phyloP scores from a whole-genome alignment of 78 protist species.

The Speleostelium caveatum region DNA sequence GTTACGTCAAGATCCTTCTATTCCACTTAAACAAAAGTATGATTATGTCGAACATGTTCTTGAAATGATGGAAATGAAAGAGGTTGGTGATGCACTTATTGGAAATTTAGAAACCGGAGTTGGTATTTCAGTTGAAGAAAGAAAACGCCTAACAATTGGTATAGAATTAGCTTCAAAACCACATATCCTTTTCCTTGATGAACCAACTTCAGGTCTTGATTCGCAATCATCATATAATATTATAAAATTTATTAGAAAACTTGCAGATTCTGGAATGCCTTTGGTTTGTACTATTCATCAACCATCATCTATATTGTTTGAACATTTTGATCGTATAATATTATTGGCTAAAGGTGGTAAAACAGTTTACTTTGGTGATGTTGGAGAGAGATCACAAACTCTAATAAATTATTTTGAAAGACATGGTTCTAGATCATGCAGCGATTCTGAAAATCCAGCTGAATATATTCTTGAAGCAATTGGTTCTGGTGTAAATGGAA shows the following conservation, averaged over 20 bases:
- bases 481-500: slow-evolving; percentile 83
- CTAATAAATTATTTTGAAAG: slow-evolving; percentile 54
- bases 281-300: slow-evolving; percentile 82
- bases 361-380: slow-evolving; percentile 82
- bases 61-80: slow-evolving; percentile 79
- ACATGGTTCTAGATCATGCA: slow-evolving; percentile 56
- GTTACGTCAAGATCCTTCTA: slow-evolving; percentile 64
- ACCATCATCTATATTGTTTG: slow-evolving; percentile 76
- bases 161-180: slow-evolving; percentile 81
- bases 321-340: slow-evolving; percentile 67
- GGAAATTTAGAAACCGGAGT: slow-evolving; percentile 68
- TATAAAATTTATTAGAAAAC: slow-evolving; percentile 62
- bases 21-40: slow-evolving; percentile 45
- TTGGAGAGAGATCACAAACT: slow-evolving; percentile 48
- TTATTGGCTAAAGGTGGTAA: slow-evolving; percentile 81
- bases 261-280: slow-evolving; percentile 83
- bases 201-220: slow-evolving; percentile 76
- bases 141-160: slow-evolving; percentile 83
- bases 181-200: slow-evolving; percentile 73
- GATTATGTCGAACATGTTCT: slow-evolving; percentile 59
- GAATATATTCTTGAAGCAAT: slow-evolving; percentile 81
- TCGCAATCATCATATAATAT: slow-evolving; percentile 77
- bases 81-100: slow-evolving; percentile 74
- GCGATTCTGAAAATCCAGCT: slow-evolving; percentile 76
- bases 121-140: slow-evolving; percentile 82